phyloP scores from a whole-genome alignment of 441 rosid genomes.

The Populus hybrid region DNA sequence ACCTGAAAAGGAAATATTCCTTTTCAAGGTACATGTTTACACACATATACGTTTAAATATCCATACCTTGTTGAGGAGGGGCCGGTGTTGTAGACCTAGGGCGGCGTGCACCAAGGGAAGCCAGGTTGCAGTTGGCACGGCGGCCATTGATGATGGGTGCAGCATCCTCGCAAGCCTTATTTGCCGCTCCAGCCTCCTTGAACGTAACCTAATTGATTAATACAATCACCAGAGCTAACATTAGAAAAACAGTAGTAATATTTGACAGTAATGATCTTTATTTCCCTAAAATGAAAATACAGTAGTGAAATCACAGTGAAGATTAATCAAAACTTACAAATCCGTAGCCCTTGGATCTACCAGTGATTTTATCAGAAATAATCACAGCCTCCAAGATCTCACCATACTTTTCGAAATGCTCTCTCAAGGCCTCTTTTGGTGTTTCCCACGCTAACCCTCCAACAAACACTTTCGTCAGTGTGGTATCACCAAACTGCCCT shows the following conservation, averaged over 20 bases:
- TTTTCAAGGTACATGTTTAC: neutral
- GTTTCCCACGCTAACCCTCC: slow-evolving; percentile 99
- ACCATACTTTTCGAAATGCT: slow-evolving; percentile 81
- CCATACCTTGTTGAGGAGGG: slow-evolving; percentile 56
- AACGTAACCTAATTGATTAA: slow-evolving; percentile 59
- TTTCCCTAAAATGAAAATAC: too few species aligned
- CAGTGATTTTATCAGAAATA: slow-evolving; percentile 78
- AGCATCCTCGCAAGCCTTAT: slow-evolving; percentile 76
- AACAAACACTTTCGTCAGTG: slow-evolving; percentile 85
- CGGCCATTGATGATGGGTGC: slow-evolving; percentile 85
- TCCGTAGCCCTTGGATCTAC: slow-evolving; percentile 96
- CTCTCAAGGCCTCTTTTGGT: slow-evolving; percentile 68
- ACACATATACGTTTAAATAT: neutral
- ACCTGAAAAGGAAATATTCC: neutral
- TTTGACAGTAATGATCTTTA: too few species aligned
- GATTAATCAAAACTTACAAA: slow-evolving; percentile 41
- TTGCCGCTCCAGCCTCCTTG: slow-evolving; percentile 77
- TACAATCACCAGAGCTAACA: too few species aligned
- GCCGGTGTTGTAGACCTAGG: slow-evolving; percentile 48
- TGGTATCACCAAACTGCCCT: slow-evolving; percentile 77
- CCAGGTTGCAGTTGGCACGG: slow-evolving; percentile 88
- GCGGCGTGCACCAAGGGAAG: slow-evolving; percentile 81
- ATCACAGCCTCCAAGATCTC: slow-evolving; percentile 90
- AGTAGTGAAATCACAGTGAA: too few species aligned
- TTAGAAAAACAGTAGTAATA: neutral